phyloP scores from a whole-genome alignment of 164 flowering plant species.

The Echeveria elegans region DNA sequence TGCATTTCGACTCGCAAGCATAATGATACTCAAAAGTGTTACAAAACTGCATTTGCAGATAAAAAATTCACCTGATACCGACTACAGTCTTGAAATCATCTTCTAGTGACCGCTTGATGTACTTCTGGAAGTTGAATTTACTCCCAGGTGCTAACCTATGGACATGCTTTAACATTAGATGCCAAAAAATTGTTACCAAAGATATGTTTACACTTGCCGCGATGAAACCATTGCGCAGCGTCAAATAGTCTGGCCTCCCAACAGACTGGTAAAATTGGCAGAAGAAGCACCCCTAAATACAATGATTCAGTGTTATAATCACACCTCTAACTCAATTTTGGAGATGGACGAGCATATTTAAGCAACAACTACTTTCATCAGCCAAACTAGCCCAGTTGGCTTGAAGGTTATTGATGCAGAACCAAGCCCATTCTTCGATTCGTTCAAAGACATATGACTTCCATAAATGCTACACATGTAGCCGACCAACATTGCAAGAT shows the following conservation, averaged over 20 bases:
- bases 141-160: constrained; percentile 50
- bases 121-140: constrained; percentile 56
- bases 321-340: not conserved
- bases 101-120: constrained; percentile 52
- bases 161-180: not conserved
- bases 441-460: no score
- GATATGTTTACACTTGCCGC: not conserved
- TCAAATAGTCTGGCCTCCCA: not conserved
- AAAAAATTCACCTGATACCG: constrained; percentile 40
- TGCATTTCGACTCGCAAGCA: not conserved
- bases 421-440: no score
- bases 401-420: no score
- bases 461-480: no score
- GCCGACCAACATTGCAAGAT: no score
- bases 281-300: constrained; percentile 79
- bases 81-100: constrained; percentile 59
- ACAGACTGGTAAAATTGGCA: constrained; percentile 30
- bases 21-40: no score
- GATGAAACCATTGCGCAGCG: not conserved
- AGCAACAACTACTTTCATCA: not conserved
- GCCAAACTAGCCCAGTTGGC: not conserved
- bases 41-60: not conserved
- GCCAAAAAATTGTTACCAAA: not conserved
- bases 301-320: not conserved
- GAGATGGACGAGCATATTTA: not conserved